phyloP scores from a whole-genome alignment of 2,329 filamentous ascomycete species.

The Sclerotinia nivalis region DNA sequence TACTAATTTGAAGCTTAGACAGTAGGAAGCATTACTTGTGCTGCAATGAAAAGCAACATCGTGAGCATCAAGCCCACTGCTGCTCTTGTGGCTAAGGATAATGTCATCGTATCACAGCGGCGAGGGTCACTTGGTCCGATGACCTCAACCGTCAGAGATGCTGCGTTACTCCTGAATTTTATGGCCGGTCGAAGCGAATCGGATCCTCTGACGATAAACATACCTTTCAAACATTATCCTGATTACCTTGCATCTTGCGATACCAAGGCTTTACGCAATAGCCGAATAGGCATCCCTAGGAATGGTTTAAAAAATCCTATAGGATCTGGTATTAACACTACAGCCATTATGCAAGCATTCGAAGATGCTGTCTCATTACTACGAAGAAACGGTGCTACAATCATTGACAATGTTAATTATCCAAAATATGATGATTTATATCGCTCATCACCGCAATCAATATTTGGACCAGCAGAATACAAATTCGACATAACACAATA shows the following conservation, averaged over 20 bases:
- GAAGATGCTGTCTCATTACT: neutral
- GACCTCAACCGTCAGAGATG: conserved; percentile 36
- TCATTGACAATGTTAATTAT: conserved; percentile 12
- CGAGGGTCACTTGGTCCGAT: conserved; percentile 40
- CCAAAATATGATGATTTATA: neutral
- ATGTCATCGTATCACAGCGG: conserved; percentile 25
- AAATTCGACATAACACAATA: too few species aligned
- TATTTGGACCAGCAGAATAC: too few species aligned
- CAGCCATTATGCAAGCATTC: neutral
- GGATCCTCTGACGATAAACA: conserved; percentile 34
- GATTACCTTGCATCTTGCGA: too few species aligned
- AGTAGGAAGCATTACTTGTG: conserved; percentile 7
- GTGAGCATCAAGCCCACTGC: conserved; percentile 42
- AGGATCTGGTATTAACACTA: conserved; percentile 29
- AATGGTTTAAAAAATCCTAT: conserved; percentile 48
- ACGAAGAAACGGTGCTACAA: conserved; percentile 1
- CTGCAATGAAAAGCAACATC: conserved; percentile 23
- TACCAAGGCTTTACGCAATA: conserved; percentile 27
- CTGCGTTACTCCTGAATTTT: conserved; percentile 30
- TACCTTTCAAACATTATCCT: conserved; percentile 55
- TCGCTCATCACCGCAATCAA: too few species aligned
- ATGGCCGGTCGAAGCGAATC: conserved; percentile 28
- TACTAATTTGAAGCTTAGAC: too few species aligned
- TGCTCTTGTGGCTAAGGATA: neutral
- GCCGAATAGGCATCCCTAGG: conserved; percentile 44